Conservation (phyloP, 2,329 filamentous ascomycete genomes). For the Alternaria brassicae region DNA sequence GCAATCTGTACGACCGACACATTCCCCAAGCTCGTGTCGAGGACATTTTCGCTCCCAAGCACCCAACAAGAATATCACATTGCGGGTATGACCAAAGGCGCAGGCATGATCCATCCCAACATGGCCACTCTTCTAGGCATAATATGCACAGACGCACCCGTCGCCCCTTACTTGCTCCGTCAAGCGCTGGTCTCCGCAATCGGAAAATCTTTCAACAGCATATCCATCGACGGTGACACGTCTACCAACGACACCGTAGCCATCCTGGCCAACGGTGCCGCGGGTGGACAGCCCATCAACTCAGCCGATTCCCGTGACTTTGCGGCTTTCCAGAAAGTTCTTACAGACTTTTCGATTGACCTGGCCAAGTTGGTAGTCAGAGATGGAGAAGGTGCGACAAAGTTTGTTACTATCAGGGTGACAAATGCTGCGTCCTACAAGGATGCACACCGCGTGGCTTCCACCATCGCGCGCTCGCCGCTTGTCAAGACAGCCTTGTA, state of each 20-base stretch:
- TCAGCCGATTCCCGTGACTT: constrained; percentile 68
- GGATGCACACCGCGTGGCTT: constrained; percentile 80
- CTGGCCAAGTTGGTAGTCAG: constrained; percentile 92
- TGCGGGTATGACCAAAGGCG: constrained; percentile 95
- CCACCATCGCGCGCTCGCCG: constrained; percentile 86
- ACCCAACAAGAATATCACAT: constrained; percentile 81
- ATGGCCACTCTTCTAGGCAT: constrained; percentile 96
- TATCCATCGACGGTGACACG: constrained; percentile 95
- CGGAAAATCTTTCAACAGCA: constrained; percentile 90
- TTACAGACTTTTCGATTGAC: constrained; percentile 80
- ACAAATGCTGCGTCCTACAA: constrained; percentile 72
- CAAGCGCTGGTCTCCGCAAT: constrained; percentile 75
- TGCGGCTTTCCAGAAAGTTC: constrained; percentile 70
- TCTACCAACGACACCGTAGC: constrained; percentile 97
- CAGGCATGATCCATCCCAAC: constrained; percentile 99
- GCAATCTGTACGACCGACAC: constrained; percentile 99
- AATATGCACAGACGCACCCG: constrained; percentile 87
- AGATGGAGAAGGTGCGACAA: constrained; percentile 96
- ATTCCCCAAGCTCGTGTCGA: constrained; percentile 93
- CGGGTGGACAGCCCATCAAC: constrained; percentile 71
- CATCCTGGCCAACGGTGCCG: constrained; percentile 93
- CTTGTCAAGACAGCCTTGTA: constrained; percentile 98
- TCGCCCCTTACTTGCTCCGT: constrained; percentile 72
- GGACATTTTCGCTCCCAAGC: constrained; percentile 82
- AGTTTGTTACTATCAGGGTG: constrained; percentile 94